Conservation (phyloP, 1,139 yeast species). For the Kodamaea arcana region DNA sequence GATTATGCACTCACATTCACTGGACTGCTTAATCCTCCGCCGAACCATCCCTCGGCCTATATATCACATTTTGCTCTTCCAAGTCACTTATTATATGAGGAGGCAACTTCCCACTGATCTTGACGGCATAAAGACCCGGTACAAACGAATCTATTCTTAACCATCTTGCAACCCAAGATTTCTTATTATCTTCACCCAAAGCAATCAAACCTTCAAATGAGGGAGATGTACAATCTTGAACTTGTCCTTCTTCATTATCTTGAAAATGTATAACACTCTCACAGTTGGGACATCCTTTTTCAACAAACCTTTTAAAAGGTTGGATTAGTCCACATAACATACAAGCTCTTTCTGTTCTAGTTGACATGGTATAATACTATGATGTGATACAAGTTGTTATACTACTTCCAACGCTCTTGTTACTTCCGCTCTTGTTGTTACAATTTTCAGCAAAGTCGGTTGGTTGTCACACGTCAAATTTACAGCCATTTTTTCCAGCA, state of each 20-base stretch:
- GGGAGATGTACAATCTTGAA: constrained; percentile 92
- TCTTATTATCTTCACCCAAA: constrained; percentile 70
- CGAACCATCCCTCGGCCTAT: constrained; percentile 95
- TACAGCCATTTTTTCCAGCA: not conserved
- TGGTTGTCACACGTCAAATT: not conserved
- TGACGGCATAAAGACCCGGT: constrained; percentile 90
- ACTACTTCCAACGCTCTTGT: no score
- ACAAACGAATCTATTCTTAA: constrained; percentile 84
- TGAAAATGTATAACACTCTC: constrained; percentile 77
- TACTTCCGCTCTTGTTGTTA: no score
- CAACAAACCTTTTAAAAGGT: constrained; percentile 66
- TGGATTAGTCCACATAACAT: constrained; percentile 95
- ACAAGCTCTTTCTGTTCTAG: constrained; percentile 86
- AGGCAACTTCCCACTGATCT: constrained; percentile 88
- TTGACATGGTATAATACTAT: constrained; percentile 35
- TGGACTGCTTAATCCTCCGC: constrained; percentile 73
- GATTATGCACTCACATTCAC: not conserved
- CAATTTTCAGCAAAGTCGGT: not conserved
- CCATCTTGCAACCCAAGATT: constrained; percentile 98
- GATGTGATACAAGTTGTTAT: not conserved
- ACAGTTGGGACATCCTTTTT: constrained; percentile 96
- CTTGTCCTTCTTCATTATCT: constrained; percentile 78
- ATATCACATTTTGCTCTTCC: constrained; percentile 68
- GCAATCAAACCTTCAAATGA: constrained; percentile 96
- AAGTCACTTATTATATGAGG: constrained; percentile 76